A percentile compares a stretch with the other conserved stretches of the same genome.
These are phyloP conservation scores for Linanthus parryae DNA, from an alignment of 148 eudicot species.

Conservation along the genomic window DNA sequence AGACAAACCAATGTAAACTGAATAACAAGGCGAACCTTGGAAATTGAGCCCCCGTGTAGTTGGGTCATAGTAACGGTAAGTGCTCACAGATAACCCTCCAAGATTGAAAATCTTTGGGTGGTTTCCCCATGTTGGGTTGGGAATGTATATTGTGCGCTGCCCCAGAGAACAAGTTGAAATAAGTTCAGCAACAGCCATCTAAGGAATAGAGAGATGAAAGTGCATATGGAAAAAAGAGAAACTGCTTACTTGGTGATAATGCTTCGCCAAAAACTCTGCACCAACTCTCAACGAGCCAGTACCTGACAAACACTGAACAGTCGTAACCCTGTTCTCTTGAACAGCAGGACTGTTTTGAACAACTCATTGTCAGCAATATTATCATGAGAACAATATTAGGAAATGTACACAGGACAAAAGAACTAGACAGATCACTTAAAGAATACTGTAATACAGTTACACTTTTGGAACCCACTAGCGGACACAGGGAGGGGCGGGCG, in stretches of 20 bases:
- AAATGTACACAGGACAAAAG: neutral
- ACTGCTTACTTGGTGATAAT: constrained; percentile 62
- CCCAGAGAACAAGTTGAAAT: constrained; percentile 4
- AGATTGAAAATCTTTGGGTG: constrained; percentile 74
- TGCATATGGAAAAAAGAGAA: neutral
- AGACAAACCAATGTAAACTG: neutral
- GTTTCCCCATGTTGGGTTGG: constrained; percentile 97
- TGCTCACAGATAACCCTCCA: constrained; percentile 81
- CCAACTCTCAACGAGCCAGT: constrained; percentile 94
- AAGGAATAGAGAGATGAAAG: neutral
- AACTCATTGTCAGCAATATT: constrained; percentile 7
- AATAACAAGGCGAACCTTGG: constrained; percentile 36
- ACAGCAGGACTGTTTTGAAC: constrained; percentile 65
- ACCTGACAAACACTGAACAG: constrained; percentile 94
- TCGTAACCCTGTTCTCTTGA: constrained; percentile 75
- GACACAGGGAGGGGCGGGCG: too few relatives aligned
- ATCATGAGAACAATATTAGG: constrained; percentile 1
- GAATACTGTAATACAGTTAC: constrained; percentile 5
- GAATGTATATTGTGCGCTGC: constrained; percentile 85
- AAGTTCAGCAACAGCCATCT: neutral
- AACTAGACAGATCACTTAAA: neutral
- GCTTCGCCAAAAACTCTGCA: constrained; percentile 82
- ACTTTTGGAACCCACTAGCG: neutral
- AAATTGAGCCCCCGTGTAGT: constrained; percentile 83
- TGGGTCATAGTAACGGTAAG: constrained; percentile 84